Percentiles rank a stretch among this genome's conserved stretches.
These are phyloP conservation scores for Tylopilus orsonianus DNA, from an alignment of 1,284 basidiomycete genomes.

Conservation along the genomic window DNA sequence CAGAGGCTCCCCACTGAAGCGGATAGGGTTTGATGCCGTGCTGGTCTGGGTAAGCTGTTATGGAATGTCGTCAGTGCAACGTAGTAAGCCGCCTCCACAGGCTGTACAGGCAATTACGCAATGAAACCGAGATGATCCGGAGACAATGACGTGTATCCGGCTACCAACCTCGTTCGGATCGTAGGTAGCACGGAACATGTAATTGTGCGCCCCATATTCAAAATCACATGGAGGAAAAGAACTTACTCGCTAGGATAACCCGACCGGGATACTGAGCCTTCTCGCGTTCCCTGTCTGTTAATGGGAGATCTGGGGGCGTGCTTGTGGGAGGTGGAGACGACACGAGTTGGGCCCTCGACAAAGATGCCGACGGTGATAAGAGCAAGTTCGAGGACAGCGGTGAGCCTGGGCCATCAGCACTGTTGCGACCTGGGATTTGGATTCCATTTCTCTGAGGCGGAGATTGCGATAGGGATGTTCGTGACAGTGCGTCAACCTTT, in stretches of 20 bases:
- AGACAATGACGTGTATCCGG: slow-evolving; percentile 6
- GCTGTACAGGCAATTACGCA: slow-evolving; percentile 10
- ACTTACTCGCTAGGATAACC: slow-evolving; percentile 79
- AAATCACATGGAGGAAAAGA: neutral
- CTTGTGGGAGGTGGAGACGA: slow-evolving; percentile 34
- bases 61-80: slow-evolving; percentile 9
- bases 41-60: slow-evolving; percentile 68
- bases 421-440: slow-evolving; percentile 26
- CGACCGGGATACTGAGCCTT: slow-evolving; percentile 73
- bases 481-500: slow-evolving; percentile 41
- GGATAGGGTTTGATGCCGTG: slow-evolving; percentile 76
- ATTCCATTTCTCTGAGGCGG: slow-evolving; percentile 19
- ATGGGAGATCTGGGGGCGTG: slow-evolving; percentile 19
- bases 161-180: neutral
- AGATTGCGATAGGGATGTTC: slow-evolving; percentile 28
- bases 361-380: slow-evolving; percentile 27
- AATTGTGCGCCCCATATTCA: neutral
- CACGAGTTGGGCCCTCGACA: slow-evolving; percentile 25
- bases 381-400: slow-evolving; percentile 22
- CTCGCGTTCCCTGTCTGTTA: slow-evolving; percentile 67
- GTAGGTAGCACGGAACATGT: slow-evolving; percentile 1
- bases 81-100: neutral
- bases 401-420: slow-evolving; percentile 20
- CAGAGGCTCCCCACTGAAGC: slow-evolving; percentile 79
- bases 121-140: slow-evolving; percentile 17